Percentiles rank a stretch among this genome's conserved stretches.
phyloP scores from a whole-genome alignment of 176 grass and related monocot genomes.

The Pharus latifolius region DNA sequence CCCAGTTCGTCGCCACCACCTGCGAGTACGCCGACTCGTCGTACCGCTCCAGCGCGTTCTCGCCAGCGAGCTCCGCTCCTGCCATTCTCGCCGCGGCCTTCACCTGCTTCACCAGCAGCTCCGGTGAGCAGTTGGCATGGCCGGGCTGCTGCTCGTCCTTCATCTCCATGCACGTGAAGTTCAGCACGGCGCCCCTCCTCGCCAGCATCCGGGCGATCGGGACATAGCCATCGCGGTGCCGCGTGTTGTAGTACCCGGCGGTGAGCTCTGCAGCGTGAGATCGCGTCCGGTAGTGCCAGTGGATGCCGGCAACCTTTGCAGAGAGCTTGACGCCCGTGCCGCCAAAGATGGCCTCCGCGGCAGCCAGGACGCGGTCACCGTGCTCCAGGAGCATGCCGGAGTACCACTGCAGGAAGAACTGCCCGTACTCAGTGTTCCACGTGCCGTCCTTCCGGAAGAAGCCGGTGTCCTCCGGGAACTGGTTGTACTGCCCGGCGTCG shows the following conservation, averaged over 20 bases:
- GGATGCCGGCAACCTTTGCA: conserved; percentile 89
- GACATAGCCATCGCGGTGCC: conserved; percentile 53
- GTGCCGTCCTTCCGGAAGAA: conserved; percentile 92
- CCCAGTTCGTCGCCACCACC: conserved; percentile 35
- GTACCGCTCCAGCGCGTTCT: conserved; percentile 92
- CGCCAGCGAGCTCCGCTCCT: conserved; percentile 63
- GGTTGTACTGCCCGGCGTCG: conserved; percentile 92
- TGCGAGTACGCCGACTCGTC: conserved; percentile 69
- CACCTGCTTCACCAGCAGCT: conserved; percentile 68
- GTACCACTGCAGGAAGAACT: conserved; percentile 87
- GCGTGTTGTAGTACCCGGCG: conserved; percentile 94
- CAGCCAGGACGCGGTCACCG: conserved; percentile 62
- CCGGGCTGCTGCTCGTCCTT: conserved; percentile 79
- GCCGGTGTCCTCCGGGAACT: conserved; percentile 87
- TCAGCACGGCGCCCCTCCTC: conserved; percentile 53
- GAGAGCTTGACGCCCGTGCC: conserved; percentile 62
- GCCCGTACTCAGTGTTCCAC: conserved; percentile 87
- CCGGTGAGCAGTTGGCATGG: conserved; percentile 62
- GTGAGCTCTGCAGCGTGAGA: conserved; percentile 95
- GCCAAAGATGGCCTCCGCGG: conserved; percentile 65
- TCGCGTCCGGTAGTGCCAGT: conserved; percentile 87
- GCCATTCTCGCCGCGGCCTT: conserved; percentile 21
- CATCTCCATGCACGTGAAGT: conserved; percentile 99
- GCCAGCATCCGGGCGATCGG: conserved; percentile 65
- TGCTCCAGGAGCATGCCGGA: conserved; percentile 80